Base-by-base conservation (phyloP, 2,329 filamentous ascomycete genomes). In the Sclerotiophoma versabilis region DNA sequence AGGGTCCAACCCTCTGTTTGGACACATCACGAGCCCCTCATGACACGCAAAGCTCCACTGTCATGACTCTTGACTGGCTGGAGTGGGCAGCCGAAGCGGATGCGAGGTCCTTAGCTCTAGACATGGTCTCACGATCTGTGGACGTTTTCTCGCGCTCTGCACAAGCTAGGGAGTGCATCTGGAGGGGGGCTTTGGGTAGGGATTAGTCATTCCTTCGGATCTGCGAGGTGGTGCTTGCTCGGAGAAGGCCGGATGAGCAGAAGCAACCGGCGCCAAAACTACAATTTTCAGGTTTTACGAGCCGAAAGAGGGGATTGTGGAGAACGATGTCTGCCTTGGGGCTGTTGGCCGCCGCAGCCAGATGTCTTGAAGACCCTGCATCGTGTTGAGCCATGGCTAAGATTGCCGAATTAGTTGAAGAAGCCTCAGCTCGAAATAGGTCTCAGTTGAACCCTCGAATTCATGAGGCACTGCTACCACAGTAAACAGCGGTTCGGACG, bases 181-280 rank as follows among this genome's bases (percentile, higher is more conserved):
- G n/a, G n/a, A n/a, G n/a, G n/a, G n/a, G n/a, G n/a, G n/a, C n/a
- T n/a, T n/a, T n/a, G n/a, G n/a, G n/a, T n/a, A n/a, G n/a, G n/a
- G n/a, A n/a, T n/a, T n/a, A n/a, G n/a, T n/a, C n/a, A n/a, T n/a
- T n/a, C n/a, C n/a, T n/a, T n/a, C n/a, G n/a, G n/a, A n/a, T n/a
- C n/a, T n/a, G n/a, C n/a, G n/a, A n/a, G n/a, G n/a, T 43, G 42
- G 22, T 19, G 38, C 55, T 50, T 45, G 54, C 49, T 62, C 63
- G 63, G 64, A 60, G 53, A 33, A 50, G 49, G 45, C 59, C 64
- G 62, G 62, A 60, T 49, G 59, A 49, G 47, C 56, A 46, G 49
- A 36, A 23, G 48, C 49, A 10, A 59, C 43, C 57, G 48, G 57
- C 47, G 59, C 43, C 46, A 39, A 46, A 41, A 47, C 32, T 49